Evolutionary conservation across 768 basidiomycete genomes (phyloP).

Genomic region (Tephrocybe sp.): DNA sequence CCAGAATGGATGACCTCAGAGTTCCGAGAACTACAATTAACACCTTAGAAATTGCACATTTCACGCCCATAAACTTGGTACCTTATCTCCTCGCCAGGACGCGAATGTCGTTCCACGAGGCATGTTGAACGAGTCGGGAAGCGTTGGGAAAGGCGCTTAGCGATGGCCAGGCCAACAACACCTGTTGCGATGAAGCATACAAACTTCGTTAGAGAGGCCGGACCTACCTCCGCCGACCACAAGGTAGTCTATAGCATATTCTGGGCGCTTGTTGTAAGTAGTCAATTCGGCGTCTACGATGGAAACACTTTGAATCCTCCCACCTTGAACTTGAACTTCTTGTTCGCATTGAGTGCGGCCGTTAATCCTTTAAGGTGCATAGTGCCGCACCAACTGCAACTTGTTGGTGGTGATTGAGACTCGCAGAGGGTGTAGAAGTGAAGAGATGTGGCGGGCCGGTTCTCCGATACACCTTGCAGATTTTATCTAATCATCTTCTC

Average conservation of each 20-base stretch:
- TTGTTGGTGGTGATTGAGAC: not conserved
- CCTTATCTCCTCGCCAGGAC: constrained; percentile 88
- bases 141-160: constrained; percentile 64
- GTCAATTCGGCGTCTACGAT: not conserved
- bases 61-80: constrained; percentile 20
- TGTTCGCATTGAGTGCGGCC: constrained; percentile 61
- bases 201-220: not conserved
- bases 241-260: constrained; percentile 76
- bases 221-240: constrained; percentile 82
- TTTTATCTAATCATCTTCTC: not conserved
- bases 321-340: constrained; percentile 65
- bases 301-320: constrained; percentile 1
- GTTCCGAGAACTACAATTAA: constrained; percentile 71
- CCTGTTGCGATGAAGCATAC: constrained; percentile 37
- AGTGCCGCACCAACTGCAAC: not conserved
- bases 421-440: not conserved
- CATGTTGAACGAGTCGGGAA: constrained; percentile 73
- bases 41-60: not conserved
- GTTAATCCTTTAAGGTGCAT: constrained; percentile 51
- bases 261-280: constrained; percentile 49
- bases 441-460: not conserved
- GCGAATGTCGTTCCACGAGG: constrained; percentile 75
- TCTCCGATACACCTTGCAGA: too few relatives aligned
- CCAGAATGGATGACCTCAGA: constrained; percentile 96
- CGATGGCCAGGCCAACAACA: constrained; percentile 84